Evolutionary conservation across 2,329 filamentous ascomycete genomes (phyloP), one percentile per base, ranked within the genome.

Genomic region (Tolypocladium amazonense): DNA sequence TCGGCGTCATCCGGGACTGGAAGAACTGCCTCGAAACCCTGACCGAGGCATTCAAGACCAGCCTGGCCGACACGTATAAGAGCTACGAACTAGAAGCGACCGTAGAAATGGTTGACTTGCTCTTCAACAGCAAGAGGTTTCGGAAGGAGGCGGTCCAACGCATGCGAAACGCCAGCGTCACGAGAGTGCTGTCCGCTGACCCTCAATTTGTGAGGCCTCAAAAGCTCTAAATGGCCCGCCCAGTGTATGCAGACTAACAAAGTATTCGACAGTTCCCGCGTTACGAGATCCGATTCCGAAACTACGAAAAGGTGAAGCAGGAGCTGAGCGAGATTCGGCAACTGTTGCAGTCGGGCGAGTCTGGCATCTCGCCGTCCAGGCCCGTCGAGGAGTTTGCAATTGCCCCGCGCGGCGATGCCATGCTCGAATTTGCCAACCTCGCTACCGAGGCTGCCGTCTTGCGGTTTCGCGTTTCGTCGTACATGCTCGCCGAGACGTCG

Each of bases 401-500:
- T 57, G 72, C 76, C 0, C 71, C 72, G 1, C 71, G 71, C 2
- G 80, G 81, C 8, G 79, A 83, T 61, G 74, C 74, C 3, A 73
- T 83, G 33, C 72, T 83, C 38, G 81, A 83, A 61, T 83, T 83
- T 62, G 72, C 76, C 58, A 81, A 82, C 61, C 65, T 69, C 0
- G 69, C 65, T 1, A 67, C 69, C 9, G 73, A 76, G 20, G 62
- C 66, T 25, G 65, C 79, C 0, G 74, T 77, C 1, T 64, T 79
- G 14, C 74, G 79, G 7, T 83, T 82, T 58, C 74, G 79, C 7
- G 79, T 83, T 7, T 81, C 79, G 0, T 81, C 79, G 1, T 73
- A 77, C 62, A 73, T 80, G 67, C 68, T 83, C 18, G 74, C 77
- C 4, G 78, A 81, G 67, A 77, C 76, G 0, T 83, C 81, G 15